A percentile compares a stretch with the other conserved stretches of the same genome.
phyloP scores from a whole-genome alignment of 805 yeast genomes.

The Dipodascus albidus region DNA sequence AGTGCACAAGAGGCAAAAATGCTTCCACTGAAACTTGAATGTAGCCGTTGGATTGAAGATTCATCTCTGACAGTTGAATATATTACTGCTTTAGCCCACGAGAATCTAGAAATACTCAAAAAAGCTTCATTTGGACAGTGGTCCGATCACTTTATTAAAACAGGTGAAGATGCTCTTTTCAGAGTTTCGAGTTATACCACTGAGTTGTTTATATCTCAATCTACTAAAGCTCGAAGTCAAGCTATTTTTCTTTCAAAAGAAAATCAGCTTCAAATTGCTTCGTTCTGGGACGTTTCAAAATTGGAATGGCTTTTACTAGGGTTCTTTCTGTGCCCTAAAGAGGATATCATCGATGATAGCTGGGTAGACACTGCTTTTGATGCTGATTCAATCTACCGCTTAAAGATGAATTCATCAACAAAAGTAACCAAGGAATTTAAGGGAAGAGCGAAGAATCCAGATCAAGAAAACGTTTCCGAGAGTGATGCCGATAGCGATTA shows the following conservation, averaged over 20 bases:
- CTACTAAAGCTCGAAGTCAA: not conserved
- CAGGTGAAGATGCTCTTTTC: not conserved
- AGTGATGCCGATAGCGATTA: conserved; percentile 4
- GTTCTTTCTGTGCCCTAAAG: not conserved
- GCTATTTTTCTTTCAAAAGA: not conserved
- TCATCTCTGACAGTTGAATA: not conserved
- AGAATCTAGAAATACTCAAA: not conserved
- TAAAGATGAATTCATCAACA: no score
- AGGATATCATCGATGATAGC: not conserved
- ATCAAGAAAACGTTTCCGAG: not conserved
- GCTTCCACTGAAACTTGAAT: not conserved
- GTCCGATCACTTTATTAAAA: not conserved
- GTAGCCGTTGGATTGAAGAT: not conserved
- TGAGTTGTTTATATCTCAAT: not conserved
- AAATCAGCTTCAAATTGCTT: not conserved
- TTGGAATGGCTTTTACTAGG: not conserved
- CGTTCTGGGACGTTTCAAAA: not conserved
- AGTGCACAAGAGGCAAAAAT: not conserved
- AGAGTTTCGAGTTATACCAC: not conserved
- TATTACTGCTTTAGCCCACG: not conserved
- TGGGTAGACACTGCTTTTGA: no score
- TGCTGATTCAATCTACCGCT: no score
- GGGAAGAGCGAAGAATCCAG: no score
- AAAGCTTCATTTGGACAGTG: not conserved
- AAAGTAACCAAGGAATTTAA: no score